A percentile compares a stretch with the other conserved stretches of the same genome.
Evolutionary conservation across 2,329 filamentous ascomycete genomes (phyloP).

Genomic region (Dichotomopilus funicola): DNA sequence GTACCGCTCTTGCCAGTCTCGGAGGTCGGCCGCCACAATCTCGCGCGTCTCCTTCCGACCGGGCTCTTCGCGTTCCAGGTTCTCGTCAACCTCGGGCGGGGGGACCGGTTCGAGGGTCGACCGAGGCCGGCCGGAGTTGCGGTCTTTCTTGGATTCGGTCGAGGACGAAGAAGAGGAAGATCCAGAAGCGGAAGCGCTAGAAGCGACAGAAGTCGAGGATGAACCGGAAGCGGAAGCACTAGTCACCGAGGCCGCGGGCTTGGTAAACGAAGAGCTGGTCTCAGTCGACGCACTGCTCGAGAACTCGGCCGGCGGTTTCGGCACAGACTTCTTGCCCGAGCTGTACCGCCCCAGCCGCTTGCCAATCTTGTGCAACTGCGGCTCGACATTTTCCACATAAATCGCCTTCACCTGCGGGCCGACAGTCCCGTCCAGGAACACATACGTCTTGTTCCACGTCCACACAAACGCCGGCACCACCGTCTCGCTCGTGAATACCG

Average conservation of each 20-base stretch:
- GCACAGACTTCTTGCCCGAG: conserved; percentile 38
- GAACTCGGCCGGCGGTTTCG: conserved; percentile 25
- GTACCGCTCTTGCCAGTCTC: conserved; percentile 84
- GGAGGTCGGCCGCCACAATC: conserved; percentile 70
- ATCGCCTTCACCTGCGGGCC: conserved; percentile 76
- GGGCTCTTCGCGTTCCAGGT: conserved; percentile 44
- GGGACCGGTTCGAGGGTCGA: conserved; percentile 30
- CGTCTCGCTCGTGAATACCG: conserved; percentile 60
- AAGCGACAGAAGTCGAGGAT: neutral
- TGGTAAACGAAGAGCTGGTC: conserved; percentile 29
- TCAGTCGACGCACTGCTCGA: conserved; percentile 16
- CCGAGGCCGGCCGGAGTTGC: conserved; percentile 5
- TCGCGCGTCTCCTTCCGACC: conserved; percentile 53
- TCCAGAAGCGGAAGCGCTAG: neutral
- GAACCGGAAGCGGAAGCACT: conserved; percentile 21
- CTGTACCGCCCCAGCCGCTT: conserved; percentile 79
- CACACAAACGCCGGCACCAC: conserved; percentile 66
- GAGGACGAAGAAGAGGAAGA: neutral
- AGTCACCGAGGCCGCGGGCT: conserved; percentile 27
- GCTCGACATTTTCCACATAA: conserved; percentile 89
- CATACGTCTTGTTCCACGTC: conserved; percentile 61
- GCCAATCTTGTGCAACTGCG: conserved; percentile 86
- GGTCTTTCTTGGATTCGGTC: neutral
- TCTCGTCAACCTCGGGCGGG: conserved; percentile 38
- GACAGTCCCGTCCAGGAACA: conserved; percentile 68